These are phyloP conservation scores for Mortierella sp. DNA, from an alignment of 371 early-diverging fungal genomes.

Conservation along the genomic window DNA sequence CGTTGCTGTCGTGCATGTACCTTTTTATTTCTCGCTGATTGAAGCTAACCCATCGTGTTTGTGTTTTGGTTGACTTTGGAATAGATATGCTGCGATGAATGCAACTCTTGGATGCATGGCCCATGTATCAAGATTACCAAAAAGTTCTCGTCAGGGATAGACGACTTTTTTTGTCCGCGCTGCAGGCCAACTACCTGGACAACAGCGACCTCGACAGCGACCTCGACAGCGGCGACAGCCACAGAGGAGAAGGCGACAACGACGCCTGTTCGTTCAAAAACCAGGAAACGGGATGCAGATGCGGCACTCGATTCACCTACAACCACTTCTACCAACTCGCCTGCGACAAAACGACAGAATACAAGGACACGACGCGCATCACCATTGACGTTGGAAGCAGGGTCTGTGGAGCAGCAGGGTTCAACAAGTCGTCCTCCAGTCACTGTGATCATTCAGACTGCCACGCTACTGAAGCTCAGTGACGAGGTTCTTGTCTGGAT, in stretches of 20 bases:
- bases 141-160: conserved; percentile 28
- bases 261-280: not conserved
- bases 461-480: conserved; percentile 25
- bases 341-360: not conserved
- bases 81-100: conserved; percentile 47
- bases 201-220: not conserved
- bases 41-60: not conserved
- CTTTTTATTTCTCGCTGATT: not conserved
- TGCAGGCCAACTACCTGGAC: conserved; percentile 8
- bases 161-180: conserved; percentile 29
- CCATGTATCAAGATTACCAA: conserved; percentile 38
- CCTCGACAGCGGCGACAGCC: not conserved
- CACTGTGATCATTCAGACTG: not conserved
- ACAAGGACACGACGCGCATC: not conserved
- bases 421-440: not conserved
- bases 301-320: not conserved
- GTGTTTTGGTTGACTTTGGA: not conserved
- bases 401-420: not conserved
- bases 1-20: not conserved
- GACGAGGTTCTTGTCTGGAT: conserved; percentile 42
- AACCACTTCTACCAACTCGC: not conserved
- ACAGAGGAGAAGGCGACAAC: not conserved
- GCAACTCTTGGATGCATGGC: conserved; percentile 51
- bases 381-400: not conserved
- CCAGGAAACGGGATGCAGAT: not conserved